phyloP scores from a whole-genome alignment of 2,329 filamentous ascomycete genomes.

The Pyrenophora tritici-repentis region DNA sequence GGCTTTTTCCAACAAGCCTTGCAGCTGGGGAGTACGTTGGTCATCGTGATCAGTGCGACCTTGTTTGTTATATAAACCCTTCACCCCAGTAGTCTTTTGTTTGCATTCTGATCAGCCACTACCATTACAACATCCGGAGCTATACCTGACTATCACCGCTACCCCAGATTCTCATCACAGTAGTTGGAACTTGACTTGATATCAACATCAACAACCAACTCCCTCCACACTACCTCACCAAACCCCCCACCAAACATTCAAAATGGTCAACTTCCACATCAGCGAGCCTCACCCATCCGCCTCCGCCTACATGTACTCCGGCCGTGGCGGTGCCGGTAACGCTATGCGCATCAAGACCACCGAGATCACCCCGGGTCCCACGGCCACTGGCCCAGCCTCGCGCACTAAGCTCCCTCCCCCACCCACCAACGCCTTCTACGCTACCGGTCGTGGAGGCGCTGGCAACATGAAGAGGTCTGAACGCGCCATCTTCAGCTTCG shows the following conservation, averaged over 20 bases:
- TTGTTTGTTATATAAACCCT: conserved; percentile 27
- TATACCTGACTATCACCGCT: conserved; percentile 1
- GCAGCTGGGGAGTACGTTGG: conserved; percentile 4
- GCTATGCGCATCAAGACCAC: conserved; percentile 59
- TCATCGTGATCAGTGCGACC: conserved; percentile 12
- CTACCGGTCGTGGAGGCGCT: conserved; percentile 69
- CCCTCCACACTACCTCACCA: conserved; percentile 11
- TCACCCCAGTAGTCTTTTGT: conserved; percentile 7
- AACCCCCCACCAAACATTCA: conserved; percentile 27
- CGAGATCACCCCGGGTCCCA: conserved; percentile 56
- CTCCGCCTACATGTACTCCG: conserved; percentile 56
- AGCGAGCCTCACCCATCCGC: conserved; percentile 66
- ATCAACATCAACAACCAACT: conserved; percentile 7
- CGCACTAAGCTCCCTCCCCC: conserved; percentile 55
- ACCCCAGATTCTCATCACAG: conserved; percentile 17
- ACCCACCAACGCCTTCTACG: conserved; percentile 59
- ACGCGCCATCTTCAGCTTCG: conserved; percentile 69
- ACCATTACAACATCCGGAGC: conserved; percentile 17
- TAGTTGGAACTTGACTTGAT: conserved; percentile 21
- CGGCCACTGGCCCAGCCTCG: conserved; percentile 55
- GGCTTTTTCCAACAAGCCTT: conserved; percentile 5
- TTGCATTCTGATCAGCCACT: conserved; percentile 18
- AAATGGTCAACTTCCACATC: conserved; percentile 57
- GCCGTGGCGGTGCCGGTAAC: conserved; percentile 65
- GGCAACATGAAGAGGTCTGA: conserved; percentile 64